Conservation (phyloP, 768 basidiomycete species). For the Lactarius akahatsu region DNA sequence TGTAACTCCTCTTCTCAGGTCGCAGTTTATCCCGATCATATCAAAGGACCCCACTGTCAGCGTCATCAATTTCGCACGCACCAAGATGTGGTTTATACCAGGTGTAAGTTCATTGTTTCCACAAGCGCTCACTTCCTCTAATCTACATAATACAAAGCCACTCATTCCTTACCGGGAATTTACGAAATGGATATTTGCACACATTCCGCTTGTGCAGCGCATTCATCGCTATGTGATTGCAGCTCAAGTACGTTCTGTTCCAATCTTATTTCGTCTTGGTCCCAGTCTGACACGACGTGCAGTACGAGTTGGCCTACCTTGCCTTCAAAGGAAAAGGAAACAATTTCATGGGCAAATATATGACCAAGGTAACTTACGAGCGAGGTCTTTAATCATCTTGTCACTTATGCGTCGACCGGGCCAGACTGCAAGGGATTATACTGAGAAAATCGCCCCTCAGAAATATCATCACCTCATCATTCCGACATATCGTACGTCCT, state of each 20-base stretch:
- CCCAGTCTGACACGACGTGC: neutral
- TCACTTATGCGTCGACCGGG: neutral
- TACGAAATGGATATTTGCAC: constrained; percentile 52
- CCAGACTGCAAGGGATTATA: constrained; percentile 45
- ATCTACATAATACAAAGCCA: neutral
- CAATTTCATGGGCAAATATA: neutral
- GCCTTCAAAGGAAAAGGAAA: constrained; percentile 13
- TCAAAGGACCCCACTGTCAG: constrained; percentile 47
- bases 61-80: constrained; percentile 55
- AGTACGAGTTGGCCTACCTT: constrained; percentile 8
- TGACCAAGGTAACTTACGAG: neutral
- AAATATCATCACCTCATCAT: constrained; percentile 36
- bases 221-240: constrained; percentile 48
- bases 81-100: constrained; percentile 55
- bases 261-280: neutral
- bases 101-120: constrained; percentile 39
- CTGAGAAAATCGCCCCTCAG: constrained; percentile 44
- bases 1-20: neutral
- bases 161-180: constrained; percentile 42
- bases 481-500: constrained; percentile 49
- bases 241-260: constrained; percentile 39
- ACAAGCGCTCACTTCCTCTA: neutral
- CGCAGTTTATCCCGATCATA: constrained; percentile 55
- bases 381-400: neutral
- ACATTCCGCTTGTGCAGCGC: constrained; percentile 49